Percentiles rank a stretch among this genome's conserved stretches.
Evolutionary conservation across 139 green algal genomes (phyloP).

Genomic region (Eudorina sp.): DNA sequence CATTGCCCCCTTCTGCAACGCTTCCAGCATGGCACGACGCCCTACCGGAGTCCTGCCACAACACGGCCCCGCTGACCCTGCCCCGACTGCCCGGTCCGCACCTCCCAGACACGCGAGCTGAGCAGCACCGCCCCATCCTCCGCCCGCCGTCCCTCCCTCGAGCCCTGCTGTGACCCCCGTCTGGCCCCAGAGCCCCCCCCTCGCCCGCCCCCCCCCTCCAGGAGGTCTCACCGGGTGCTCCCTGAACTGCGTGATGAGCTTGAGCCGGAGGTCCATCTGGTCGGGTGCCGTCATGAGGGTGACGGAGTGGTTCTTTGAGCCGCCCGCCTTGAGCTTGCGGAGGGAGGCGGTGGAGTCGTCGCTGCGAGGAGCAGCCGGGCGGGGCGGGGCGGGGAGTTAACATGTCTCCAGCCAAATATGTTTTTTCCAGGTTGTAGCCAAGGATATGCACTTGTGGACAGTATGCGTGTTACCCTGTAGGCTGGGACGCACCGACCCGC

Average conservation of each 20-base stretch:
- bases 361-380: neutral
- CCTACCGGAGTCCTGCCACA: neutral
- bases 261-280: neutral
- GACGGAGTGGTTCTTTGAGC: neutral
- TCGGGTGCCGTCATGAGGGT: neutral
- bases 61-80: neutral
- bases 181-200: too few relatives aligned
- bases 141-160: too few relatives aligned
- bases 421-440: neutral
- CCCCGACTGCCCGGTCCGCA: neutral
- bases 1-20: neutral
- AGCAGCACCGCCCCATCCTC: neutral
- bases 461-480: too few relatives aligned
- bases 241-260: neutral
- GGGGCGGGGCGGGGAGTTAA: too few relatives aligned
- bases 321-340: neutral
- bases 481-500: too few relatives aligned
- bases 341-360: constrained; percentile 2
- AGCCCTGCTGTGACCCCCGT: neutral
- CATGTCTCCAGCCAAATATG: neutral
- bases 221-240: constrained; percentile 1
- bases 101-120: neutral
- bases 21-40: neutral
- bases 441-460: too few relatives aligned
- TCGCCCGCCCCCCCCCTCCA: too few relatives aligned